phyloP scores from a whole-genome alignment of 306 rosid species.

The Canavalia ensiformis region DNA sequence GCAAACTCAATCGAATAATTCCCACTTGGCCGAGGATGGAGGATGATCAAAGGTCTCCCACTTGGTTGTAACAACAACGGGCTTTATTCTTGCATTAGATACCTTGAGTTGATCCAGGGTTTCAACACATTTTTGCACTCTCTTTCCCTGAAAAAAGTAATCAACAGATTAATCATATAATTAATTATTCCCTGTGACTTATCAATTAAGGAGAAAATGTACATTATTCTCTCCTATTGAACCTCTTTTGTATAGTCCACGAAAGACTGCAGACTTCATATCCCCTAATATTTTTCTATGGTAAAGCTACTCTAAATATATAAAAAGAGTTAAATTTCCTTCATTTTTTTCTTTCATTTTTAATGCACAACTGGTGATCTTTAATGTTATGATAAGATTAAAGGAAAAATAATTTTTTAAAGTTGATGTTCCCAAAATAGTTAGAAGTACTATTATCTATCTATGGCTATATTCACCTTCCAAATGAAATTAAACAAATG shows the following conservation, averaged over 20 bases:
- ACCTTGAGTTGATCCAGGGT: conserved; percentile 69
- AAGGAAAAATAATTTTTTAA: background rate
- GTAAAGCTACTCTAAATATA: background rate
- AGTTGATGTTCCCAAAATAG: background rate
- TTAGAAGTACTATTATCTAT: background rate
- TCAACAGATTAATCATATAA: background rate
- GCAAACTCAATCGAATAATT: conserved; percentile 49
- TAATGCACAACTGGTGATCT: background rate
- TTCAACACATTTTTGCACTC: conserved; percentile 86
- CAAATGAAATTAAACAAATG: background rate
- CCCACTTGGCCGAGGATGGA: conserved; percentile 47
- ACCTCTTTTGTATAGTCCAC: background rate
- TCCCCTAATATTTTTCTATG: background rate
- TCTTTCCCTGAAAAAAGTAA: conserved; percentile 65
- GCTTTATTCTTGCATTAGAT: conserved; percentile 69
- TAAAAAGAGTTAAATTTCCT: background rate
- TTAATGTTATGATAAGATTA: background rate
- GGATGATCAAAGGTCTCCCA: conserved; percentile 81
- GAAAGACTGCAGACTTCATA: background rate
- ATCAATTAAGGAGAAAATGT: background rate
- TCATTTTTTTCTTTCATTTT: background rate
- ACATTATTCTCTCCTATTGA: background rate
- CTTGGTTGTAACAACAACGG: conserved; percentile 71
- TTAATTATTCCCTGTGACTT: background rate
- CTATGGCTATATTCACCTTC: background rate